These are phyloP conservation scores for Earliella scabrosa DNA, from an alignment of 1,284 basidiomycete genomes.

Conservation along the genomic window DNA sequence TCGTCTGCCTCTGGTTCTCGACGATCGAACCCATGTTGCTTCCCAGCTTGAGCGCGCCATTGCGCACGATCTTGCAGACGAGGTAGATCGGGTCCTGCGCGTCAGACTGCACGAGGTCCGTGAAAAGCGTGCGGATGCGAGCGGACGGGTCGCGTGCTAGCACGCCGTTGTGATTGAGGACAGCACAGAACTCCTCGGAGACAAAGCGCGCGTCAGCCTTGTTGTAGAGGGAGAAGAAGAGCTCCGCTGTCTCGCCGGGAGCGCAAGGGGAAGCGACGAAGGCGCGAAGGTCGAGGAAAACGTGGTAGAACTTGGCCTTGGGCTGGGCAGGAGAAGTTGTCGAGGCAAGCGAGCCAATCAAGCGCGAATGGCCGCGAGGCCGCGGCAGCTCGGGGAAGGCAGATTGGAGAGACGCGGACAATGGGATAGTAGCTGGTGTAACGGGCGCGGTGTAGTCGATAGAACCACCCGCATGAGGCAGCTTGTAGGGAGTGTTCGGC, in stretches of 20 bases:
- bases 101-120: conserved; percentile 86
- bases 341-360: conserved; percentile 48
- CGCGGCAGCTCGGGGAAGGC: conserved; percentile 63
- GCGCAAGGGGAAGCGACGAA: conserved; percentile 91
- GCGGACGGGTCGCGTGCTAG: conserved; percentile 74
- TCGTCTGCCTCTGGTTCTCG: conserved; percentile 57
- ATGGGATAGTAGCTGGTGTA: conserved; percentile 51
- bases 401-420: conserved; percentile 58
- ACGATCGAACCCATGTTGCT: conserved; percentile 51
- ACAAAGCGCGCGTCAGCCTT: conserved; percentile 85
- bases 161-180: conserved; percentile 92
- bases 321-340: conserved; percentile 36
- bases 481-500: conserved; percentile 33
- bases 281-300: conserved; percentile 88
- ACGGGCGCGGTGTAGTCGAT: conserved; percentile 41
- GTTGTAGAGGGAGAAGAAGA: conserved; percentile 94
- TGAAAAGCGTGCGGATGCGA: conserved; percentile 86
- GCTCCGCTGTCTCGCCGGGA: conserved; percentile 90
- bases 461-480: conserved; percentile 29
- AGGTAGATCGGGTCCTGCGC: conserved; percentile 84
- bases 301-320: conserved; percentile 83
- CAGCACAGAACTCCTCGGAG: conserved; percentile 91
- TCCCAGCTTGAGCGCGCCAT: conserved; percentile 84
- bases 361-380: conserved; percentile 49
- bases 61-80: conserved; percentile 90